Evolutionary conservation across 495 filamentous ascomycete species (phyloP), one percentile per base, ranked within the genome.

Genomic region (Trichocladium uniseriatum): DNA sequence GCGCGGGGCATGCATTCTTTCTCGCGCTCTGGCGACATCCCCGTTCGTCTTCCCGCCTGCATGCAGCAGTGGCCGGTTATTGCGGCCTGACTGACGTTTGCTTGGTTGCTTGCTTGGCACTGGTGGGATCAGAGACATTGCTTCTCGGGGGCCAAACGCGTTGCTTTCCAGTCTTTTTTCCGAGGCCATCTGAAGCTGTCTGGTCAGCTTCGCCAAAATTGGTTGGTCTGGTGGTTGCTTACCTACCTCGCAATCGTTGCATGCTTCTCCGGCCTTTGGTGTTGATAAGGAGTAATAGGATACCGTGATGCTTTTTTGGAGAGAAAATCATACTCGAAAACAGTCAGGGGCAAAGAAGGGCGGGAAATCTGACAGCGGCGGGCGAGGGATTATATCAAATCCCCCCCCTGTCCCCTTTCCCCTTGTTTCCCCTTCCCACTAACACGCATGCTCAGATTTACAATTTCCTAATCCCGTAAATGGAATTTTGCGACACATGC

Each of bases 381-480:
- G 28, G 37, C 11, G 19, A 20, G 29, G 16, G 24, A 4, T 20
- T 40, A 21, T 48, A 40, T 40, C 37, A 32, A 2, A 34, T 39
- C 24, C 24, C 24, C 3, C 24, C 24, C 24, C 24, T 27, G 24
- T 8, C 24, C 24, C 3, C 24, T 27, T 3, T 8, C 24, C 24
- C 24, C 24, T 8, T 39, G 15, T 19, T 9, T 10, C 13, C 31
- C 32, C 27, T 14, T 11, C 38, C 46, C 46, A 49, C 46, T 49
- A 41, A 49, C 28, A 19, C 38, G 18, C 13, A 18, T 18, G 38
- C 3, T 27, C 21, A 22, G 6, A 40, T 19, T 32, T 49, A 35
- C 46, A 42, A 42, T 42, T 49, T 29, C 46, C 46, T 13, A 28
- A 49, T 49, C 6, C 15, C 29, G 46, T 27, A 49, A 18, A 6